Percentiles rank a stretch among this genome's conserved stretches.
Evolutionary conservation across 345 rosid genomes (phyloP).

Genomic region (Kandelia obovata): DNA sequence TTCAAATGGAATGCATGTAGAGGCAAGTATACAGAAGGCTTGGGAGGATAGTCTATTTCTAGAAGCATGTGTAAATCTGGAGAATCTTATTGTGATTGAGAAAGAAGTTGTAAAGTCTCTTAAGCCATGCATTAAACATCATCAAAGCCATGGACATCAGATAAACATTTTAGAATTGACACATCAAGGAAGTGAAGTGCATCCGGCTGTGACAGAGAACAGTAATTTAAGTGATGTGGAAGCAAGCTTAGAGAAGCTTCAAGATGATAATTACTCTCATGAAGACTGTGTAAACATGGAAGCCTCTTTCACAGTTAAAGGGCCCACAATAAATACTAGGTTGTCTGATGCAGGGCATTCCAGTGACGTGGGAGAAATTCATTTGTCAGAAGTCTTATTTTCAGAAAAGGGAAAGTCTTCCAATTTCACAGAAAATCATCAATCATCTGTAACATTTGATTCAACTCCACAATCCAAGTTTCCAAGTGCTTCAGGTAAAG

Average conservation of each 20-base stretch:
- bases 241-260: slow-evolving; percentile 41
- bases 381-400: slow-evolving; percentile 18
- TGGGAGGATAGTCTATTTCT: slow-evolving; percentile 6
- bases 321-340: slow-evolving; percentile 23
- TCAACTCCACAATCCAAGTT: slow-evolving; percentile 40
- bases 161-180: neutral
- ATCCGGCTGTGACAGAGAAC: slow-evolving; percentile 14
- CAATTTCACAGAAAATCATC: slow-evolving; percentile 26
- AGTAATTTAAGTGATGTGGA: slow-evolving; percentile 16
- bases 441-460: slow-evolving; percentile 33
- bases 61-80: slow-evolving; percentile 14
- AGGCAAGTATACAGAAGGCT: slow-evolving; percentile 14
- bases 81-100: slow-evolving; percentile 2
- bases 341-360: slow-evolving; percentile 27
- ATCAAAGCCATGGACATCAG: slow-evolving; percentile 5
- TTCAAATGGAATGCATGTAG: slow-evolving; percentile 11
- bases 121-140: neutral
- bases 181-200: slow-evolving; percentile 20
- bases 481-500: slow-evolving; percentile 41
- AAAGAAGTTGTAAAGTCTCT: slow-evolving; percentile 4
- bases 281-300: slow-evolving; percentile 13
- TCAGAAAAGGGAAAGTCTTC: slow-evolving; percentile 21
- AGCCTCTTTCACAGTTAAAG: slow-evolving; percentile 17
- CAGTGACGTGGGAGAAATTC: slow-evolving; percentile 24
- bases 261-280: slow-evolving; percentile 12